A percentile compares a stretch with the other conserved stretches of the same genome.
phyloP scores from a whole-genome alignment of 345 rosid species.

The Gossypium herbaceum region DNA sequence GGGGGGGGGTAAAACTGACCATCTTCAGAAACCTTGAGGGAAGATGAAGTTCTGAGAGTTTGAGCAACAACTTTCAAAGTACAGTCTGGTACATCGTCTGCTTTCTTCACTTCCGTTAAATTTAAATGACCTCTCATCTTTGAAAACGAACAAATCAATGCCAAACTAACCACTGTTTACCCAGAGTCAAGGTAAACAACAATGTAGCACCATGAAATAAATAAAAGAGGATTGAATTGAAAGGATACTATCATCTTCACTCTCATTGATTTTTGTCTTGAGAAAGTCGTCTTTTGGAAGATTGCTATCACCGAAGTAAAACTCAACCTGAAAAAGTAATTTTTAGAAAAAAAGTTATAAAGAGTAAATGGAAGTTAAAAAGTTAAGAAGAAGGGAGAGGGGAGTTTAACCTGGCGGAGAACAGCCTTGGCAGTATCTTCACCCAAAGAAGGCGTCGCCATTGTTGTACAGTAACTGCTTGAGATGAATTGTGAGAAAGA shows the following conservation, averaged over 20 bases:
- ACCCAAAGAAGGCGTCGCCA: slow-evolving; percentile 57
- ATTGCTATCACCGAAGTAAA: slow-evolving; percentile 92
- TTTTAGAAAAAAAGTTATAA: neutral
- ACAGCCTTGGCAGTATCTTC: slow-evolving; percentile 65
- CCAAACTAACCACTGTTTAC: slow-evolving; percentile 71
- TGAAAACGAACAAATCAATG: slow-evolving; percentile 85
- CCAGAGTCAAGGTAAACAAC: slow-evolving; percentile 34
- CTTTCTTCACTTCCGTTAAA: slow-evolving; percentile 52
- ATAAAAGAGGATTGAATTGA: neutral
- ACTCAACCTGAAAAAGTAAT: slow-evolving; percentile 61
- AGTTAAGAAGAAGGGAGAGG: neutral
- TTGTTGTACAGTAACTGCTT: slow-evolving; percentile 12
- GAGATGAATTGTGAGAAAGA: slow-evolving; percentile 7
- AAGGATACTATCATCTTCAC: slow-evolving; percentile 79
- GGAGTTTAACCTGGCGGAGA: slow-evolving; percentile 61
- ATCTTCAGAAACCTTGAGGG: slow-evolving; percentile 83
- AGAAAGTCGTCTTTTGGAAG: slow-evolving; percentile 79
- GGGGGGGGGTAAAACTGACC: slow-evolving; percentile 37
- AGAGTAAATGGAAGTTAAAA: neutral
- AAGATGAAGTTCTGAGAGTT: slow-evolving; percentile 61
- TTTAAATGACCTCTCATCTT: slow-evolving; percentile 83
- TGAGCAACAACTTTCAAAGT: slow-evolving; percentile 76
- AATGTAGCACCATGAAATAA: neutral
- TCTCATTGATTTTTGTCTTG: slow-evolving; percentile 50
- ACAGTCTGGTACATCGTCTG: slow-evolving; percentile 68